Percentiles rank a stretch among this genome's conserved stretches.
Conservation (phyloP, 495 filamentous ascomycete genomes). For the Chaetomidium leptoderma region DNA sequence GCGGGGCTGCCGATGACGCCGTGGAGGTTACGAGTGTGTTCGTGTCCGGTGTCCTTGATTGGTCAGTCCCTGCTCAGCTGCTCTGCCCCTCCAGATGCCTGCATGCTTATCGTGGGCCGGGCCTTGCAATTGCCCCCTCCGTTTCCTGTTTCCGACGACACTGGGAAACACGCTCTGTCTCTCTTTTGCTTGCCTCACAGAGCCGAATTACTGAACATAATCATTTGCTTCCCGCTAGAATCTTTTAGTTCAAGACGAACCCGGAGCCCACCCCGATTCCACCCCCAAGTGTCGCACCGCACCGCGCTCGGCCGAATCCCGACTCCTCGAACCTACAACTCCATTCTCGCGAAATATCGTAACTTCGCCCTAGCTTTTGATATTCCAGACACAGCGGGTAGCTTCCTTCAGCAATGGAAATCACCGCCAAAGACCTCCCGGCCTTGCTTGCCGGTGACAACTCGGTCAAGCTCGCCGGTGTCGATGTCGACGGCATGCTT, state of each 20-base stretch:
- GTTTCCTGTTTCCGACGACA: not conserved
- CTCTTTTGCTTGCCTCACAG: too few relatives aligned
- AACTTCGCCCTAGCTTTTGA: too few relatives aligned
- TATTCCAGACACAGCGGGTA: not conserved
- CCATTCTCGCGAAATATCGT: too few relatives aligned
- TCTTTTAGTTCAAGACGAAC: too few relatives aligned
- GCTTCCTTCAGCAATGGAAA: conserved; percentile 5
- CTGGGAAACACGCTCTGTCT: too few relatives aligned
- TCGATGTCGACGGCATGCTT: conserved; percentile 87
- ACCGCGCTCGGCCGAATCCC: too few relatives aligned
- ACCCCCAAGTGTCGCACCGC: too few relatives aligned
- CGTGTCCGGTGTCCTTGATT: conserved; percentile 1
- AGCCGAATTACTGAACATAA: too few relatives aligned
- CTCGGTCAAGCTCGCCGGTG: conserved; percentile 84
- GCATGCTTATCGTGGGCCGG: not conserved
- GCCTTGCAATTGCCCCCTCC: not conserved
- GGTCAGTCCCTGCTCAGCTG: not conserved
- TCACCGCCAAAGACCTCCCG: conserved; percentile 61
- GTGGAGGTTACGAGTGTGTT: not conserved
- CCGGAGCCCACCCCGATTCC: too few relatives aligned
- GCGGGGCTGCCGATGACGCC: not conserved
- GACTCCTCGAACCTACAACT: too few relatives aligned
- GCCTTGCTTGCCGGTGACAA: conserved; percentile 67
- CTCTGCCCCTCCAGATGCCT: conserved; percentile 1
- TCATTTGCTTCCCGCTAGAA: too few relatives aligned